Percentiles rank a stretch among this genome's conserved stretches.
phyloP scores from a whole-genome alignment of 2,329 filamentous ascomycete genomes.

The Xylaria sp. region DNA sequence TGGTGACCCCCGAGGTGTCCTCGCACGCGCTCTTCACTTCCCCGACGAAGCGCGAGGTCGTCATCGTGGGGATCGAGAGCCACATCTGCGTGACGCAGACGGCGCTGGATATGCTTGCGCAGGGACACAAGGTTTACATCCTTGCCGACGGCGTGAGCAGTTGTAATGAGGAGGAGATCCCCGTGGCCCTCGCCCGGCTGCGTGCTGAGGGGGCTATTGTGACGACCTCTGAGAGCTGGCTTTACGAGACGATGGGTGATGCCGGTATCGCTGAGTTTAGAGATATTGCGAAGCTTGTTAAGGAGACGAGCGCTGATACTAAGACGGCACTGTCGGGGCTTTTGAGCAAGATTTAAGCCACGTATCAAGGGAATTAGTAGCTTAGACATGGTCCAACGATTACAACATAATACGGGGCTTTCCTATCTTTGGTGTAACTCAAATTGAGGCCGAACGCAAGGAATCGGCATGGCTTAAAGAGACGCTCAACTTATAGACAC shows the following conservation, averaged over 20 bases:
- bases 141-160: slow-evolving; percentile 90
- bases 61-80: slow-evolving; percentile 89
- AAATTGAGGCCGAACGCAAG: no score
- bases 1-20: slow-evolving; percentile 76
- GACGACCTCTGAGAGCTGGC: slow-evolving; percentile 86
- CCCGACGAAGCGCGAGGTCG: slow-evolving; percentile 62
- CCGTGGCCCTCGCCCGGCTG: slow-evolving; percentile 79
- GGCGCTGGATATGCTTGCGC: slow-evolving; percentile 75
- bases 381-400: background rate
- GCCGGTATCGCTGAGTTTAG: slow-evolving; percentile 78
- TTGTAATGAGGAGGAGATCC: slow-evolving; percentile 84
- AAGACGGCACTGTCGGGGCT: slow-evolving; percentile 74
- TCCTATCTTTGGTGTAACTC: background rate
- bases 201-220: slow-evolving; percentile 79
- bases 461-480: background rate
- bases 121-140: slow-evolving; percentile 84
- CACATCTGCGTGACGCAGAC: slow-evolving; percentile 98
- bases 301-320: slow-evolving; percentile 77
- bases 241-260: slow-evolving; percentile 92
- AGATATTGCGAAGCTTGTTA: slow-evolving; percentile 78
- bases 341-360: slow-evolving; percentile 65
- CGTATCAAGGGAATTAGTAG: background rate
- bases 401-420: background rate
- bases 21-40: slow-evolving; percentile 43
- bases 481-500: background rate